These are phyloP conservation scores for Celoporthe dispersa DNA, from an alignment of 2,329 filamentous ascomycete genomes.

Conservation along the genomic window DNA sequence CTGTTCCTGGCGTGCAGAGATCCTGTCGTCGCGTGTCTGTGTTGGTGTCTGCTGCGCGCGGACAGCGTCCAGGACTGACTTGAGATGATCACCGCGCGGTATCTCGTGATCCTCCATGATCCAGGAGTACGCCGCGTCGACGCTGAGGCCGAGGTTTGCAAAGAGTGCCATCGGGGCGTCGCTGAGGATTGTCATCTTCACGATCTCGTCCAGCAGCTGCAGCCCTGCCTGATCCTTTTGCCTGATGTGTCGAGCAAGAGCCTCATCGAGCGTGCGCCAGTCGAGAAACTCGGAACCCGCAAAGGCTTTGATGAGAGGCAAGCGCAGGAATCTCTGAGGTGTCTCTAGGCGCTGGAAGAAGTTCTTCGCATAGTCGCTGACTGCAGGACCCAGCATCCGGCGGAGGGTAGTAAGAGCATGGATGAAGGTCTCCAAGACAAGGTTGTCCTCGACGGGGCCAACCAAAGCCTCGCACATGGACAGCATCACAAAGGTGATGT, in stretches of 20 bases:
- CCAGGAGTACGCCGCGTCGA: constrained; percentile 83
- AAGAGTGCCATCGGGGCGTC: constrained; percentile 79
- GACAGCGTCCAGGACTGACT: constrained; percentile 60
- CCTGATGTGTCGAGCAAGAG: constrained; percentile 73
- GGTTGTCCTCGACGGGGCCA: constrained; percentile 55
- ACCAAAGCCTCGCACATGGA: constrained; percentile 64
- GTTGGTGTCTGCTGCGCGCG: constrained; percentile 47
- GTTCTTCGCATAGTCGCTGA: constrained; percentile 59
- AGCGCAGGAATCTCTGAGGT: constrained; percentile 55
- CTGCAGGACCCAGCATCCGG: constrained; percentile 59
- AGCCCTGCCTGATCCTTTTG: constrained; percentile 73
- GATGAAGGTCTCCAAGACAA: constrained; percentile 65
- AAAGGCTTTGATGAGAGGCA: constrained; percentile 62
- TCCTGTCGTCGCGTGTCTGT: constrained; percentile 59
- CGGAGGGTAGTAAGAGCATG: constrained; percentile 65
- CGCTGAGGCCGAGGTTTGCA: constrained; percentile 82
- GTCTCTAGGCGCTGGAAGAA: constrained; percentile 62
- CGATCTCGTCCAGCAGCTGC: constrained; percentile 77
- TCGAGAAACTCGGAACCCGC: constrained; percentile 65
- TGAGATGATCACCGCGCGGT: constrained; percentile 69
- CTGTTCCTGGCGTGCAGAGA: constrained; percentile 72
- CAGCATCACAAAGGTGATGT: constrained; percentile 62
- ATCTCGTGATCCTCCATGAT: constrained; percentile 73
- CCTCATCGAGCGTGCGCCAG: constrained; percentile 69
- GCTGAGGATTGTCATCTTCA: constrained; percentile 78